These are phyloP conservation scores for Carnegiea gigantea DNA, from an alignment of 179 eudicot species.

Conservation along the genomic window DNA sequence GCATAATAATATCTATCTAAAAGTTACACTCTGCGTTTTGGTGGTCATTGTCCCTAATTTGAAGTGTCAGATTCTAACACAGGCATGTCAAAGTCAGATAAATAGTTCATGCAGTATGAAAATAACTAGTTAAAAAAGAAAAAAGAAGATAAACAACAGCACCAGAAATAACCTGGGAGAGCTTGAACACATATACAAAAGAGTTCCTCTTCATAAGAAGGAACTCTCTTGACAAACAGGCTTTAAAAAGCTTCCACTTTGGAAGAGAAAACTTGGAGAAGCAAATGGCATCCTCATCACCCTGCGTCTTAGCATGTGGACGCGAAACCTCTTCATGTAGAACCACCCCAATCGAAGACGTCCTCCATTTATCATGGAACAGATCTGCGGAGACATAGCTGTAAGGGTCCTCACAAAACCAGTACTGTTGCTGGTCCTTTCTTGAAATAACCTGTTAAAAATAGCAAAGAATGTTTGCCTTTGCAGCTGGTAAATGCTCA, in stretches of 20 bases:
- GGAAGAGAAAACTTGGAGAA: slow-evolving; percentile 59
- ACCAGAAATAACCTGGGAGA: slow-evolving; percentile 48
- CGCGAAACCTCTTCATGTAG: slow-evolving; percentile 47
- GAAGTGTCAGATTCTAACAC: not conserved
- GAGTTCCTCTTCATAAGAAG: slow-evolving; percentile 78
- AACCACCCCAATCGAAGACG: slow-evolving; percentile 46
- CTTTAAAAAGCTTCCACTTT: slow-evolving; percentile 68
- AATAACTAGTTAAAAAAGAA: slow-evolving; percentile 3
- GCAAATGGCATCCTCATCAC: slow-evolving; percentile 54
- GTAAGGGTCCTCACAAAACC: slow-evolving; percentile 44
- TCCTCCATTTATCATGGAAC: slow-evolving; percentile 53
- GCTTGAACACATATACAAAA: slow-evolving; percentile 64
- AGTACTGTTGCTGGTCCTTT: slow-evolving; percentile 83
- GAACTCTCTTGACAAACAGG: slow-evolving; percentile 73
- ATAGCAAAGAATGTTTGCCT: not conserved
- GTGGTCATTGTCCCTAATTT: not conserved
- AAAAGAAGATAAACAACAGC: not conserved
- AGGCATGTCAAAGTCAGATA: not conserved
- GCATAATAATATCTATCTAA: not conserved
- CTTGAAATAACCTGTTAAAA: slow-evolving; percentile 65
- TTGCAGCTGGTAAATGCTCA: not conserved
- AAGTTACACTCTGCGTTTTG: not conserved
- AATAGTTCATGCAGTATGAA: not conserved
- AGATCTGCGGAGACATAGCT: slow-evolving; percentile 48
- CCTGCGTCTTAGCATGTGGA: slow-evolving; percentile 41